Percentiles rank a stretch among this genome's conserved stretches.
phyloP scores from a whole-genome alignment of 2,329 filamentous ascomycete species.

The Simplicillium aogashimaense region DNA sequence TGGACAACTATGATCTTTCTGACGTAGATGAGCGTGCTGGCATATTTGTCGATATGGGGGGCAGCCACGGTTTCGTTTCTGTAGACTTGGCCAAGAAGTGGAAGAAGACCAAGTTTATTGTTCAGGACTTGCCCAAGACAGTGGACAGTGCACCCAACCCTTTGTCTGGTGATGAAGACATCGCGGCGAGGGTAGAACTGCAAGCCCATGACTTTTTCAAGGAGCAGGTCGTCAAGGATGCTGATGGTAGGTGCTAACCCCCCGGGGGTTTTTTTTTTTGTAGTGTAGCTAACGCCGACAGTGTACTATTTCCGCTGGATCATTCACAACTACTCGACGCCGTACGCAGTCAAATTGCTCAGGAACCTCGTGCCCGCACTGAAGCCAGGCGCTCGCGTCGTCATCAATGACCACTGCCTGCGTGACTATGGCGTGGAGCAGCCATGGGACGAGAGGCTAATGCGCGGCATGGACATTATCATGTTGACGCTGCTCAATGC shows the following conservation, averaged over 20 bases:
- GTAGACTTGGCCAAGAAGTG: slow-evolving; percentile 42
- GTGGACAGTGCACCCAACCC: slow-evolving; percentile 35
- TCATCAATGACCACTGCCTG: slow-evolving; percentile 36
- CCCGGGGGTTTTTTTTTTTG: neutral
- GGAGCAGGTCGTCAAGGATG: slow-evolving; percentile 40
- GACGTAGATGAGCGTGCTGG: slow-evolving; percentile 32
- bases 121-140: slow-evolving; percentile 42
- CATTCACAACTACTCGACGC: slow-evolving; percentile 51
- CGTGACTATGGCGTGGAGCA: slow-evolving; percentile 26
- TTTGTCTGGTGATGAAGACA: slow-evolving; percentile 24
- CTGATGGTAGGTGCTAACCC: slow-evolving; percentile 30
- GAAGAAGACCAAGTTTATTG: slow-evolving; percentile 41
- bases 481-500: slow-evolving; percentile 43
- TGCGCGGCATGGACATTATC: slow-evolving; percentile 39
- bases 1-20: slow-evolving; percentile 43
- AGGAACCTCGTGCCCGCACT: slow-evolving; percentile 42
- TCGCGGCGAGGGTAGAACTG: slow-evolving; percentile 29
- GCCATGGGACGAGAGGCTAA: slow-evolving; percentile 35
- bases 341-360: slow-evolving; percentile 37
- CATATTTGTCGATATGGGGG: slow-evolving; percentile 48
- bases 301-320: slow-evolving; percentile 52
- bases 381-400: slow-evolving; percentile 40
- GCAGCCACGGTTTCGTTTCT: slow-evolving; percentile 46
- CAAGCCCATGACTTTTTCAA: slow-evolving; percentile 48
- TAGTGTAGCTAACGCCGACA: neutral